phyloP scores from a whole-genome alignment of 176 grass and related monocot genomes.

The Musa itinerans region DNA sequence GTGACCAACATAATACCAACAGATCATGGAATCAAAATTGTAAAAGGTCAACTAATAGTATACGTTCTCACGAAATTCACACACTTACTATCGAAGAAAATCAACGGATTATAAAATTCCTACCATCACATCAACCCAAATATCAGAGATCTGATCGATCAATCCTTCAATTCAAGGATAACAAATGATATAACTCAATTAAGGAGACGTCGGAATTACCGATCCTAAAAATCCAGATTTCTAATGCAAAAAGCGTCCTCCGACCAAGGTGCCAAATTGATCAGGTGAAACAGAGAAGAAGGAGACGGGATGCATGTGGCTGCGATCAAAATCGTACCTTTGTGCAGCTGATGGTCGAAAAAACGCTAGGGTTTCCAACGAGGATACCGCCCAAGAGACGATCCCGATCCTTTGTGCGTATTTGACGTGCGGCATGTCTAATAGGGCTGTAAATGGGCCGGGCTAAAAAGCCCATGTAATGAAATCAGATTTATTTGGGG shows the following conservation, averaged over 20 bases:
- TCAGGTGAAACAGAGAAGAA: background rate
- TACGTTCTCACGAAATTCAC: background rate
- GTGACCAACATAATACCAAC: too few species aligned
- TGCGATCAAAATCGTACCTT: background rate
- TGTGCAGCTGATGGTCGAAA: background rate
- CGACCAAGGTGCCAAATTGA: background rate
- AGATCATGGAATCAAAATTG: background rate
- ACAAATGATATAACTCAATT: background rate
- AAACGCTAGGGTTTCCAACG: background rate
- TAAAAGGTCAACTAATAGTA: background rate
- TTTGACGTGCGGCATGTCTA: too few species aligned
- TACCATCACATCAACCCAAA: background rate
- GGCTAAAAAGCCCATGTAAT: too few species aligned
- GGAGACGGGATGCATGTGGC: background rate
- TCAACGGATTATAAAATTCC: background rate
- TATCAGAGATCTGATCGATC: background rate
- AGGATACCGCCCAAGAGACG: background rate
- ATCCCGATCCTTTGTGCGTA: too few species aligned
- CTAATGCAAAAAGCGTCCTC: too few species aligned
- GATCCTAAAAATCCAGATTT: background rate
- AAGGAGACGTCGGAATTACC: background rate
- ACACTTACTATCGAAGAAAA: background rate
- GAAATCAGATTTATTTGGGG: too few species aligned
- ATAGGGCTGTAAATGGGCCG: too few species aligned
- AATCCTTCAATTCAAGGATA: background rate